Evolutionary conservation across 495 filamentous ascomycete genomes (phyloP), one percentile per base, ranked within the genome.

Genomic region (Penicillium pulvis): DNA sequence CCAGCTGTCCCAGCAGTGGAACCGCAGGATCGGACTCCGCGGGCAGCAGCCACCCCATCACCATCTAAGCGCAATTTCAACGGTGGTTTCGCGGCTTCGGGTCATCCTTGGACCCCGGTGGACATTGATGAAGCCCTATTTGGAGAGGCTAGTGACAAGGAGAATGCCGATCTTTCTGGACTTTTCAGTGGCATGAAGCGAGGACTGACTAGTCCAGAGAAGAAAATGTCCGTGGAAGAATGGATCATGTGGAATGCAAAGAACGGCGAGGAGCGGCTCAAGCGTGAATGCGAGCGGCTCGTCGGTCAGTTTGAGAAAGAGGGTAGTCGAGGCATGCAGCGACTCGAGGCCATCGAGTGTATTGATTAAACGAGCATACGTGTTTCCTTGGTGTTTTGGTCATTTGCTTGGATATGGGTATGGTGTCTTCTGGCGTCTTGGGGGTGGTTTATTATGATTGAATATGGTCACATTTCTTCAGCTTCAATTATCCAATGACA

Each of bases 201-300:
- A 26, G 80, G 81, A n/a, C 71, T 98, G 59, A 87, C 84, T 1
- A 88, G 79, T 59, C 85, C 85, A 0, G 93, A 97, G 77, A 91
- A 88, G 78, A 83, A 82, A 41, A 93, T 98, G 91, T 91, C 85
- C 0, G 91, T 98, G 2, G 90, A 95, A 69, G 87, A 96, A 72
- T 98, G 94, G 94, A 87, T 98, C 45, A 75, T 81, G 53, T 84
- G 83, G 75, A 93, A 92, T 67, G 93, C 93, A 5, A 81, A 82
- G 62, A 77, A 85, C 60, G 91, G 87, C 1, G 92, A 97, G 75
- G 84, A 89, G 66, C 86, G 84, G 66, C 70, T 98, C 55, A 88
- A 86, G 63, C 69, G 75, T 33, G 90, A 93, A 70, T 96, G 91
- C 68, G 93, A 98, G 76, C 71, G 83, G 39, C 78, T 95, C 63